phyloP scores from a whole-genome alignment of 306 rosid species.

The Citrullus colocynthis region DNA sequence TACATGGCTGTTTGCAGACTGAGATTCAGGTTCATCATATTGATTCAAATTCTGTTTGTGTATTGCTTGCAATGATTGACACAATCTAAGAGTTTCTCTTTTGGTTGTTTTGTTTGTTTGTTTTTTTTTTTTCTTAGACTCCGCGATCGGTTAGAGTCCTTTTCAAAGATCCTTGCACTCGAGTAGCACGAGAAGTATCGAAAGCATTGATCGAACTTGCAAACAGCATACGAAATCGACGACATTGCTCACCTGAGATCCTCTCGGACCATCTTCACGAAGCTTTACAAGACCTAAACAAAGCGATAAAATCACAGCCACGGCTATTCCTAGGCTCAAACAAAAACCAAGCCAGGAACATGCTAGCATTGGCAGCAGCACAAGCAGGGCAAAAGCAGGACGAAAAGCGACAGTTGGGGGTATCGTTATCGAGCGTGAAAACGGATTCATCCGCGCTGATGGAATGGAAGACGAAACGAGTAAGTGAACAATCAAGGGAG shows the following conservation, averaged over 20 bases:
- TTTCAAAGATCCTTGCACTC: constrained; percentile 78
- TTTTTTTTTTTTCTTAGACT: constrained; percentile 33
- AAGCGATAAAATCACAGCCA: constrained; percentile 84
- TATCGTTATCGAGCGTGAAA: constrained; percentile 57
- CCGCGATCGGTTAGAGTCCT: constrained; percentile 56
- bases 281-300: constrained; percentile 76
- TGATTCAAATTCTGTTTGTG: not conserved
- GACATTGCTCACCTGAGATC: constrained; percentile 84
- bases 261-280: constrained; percentile 90
- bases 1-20: constrained; percentile 77
- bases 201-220: constrained; percentile 70
- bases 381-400: constrained; percentile 33
- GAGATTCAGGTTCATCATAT: constrained; percentile 61
- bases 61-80: not conserved
- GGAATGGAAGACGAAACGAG: constrained; percentile 60
- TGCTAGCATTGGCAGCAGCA: constrained; percentile 59
- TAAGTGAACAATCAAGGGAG: constrained; percentile 31
- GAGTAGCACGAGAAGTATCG: constrained; percentile 65
- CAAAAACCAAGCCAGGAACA: constrained; percentile 36
- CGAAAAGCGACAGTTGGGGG: constrained; percentile 18
- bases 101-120: not conserved
- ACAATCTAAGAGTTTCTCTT: not conserved
- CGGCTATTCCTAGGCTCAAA: constrained; percentile 82
- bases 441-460: constrained; percentile 66
- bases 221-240: constrained; percentile 54